These are phyloP conservation scores for Auriscalpium vulgare DNA, from an alignment of 768 basidiomycete genomes.

Conservation along the genomic window DNA sequence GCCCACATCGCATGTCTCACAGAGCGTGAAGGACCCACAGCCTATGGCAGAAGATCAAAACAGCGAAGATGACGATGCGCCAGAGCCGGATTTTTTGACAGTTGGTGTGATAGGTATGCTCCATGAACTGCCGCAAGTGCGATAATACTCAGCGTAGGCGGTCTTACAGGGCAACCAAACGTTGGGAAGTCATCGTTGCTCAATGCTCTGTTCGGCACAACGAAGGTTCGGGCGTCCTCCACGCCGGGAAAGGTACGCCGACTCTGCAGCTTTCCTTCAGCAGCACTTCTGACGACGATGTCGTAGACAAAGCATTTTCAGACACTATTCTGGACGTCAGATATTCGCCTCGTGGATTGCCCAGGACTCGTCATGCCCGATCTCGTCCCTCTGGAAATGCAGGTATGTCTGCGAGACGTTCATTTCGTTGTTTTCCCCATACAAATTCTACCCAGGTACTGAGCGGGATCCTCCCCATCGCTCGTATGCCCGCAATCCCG, in stretches of 20 bases:
- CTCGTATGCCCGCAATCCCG: conserved; percentile 76
- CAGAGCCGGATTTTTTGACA: conserved; percentile 55
- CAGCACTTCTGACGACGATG: neutral
- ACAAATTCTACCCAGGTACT: conserved; percentile 40
- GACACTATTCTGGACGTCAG: conserved; percentile 81
- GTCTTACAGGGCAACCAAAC: conserved; percentile 74
- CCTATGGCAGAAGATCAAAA: conserved; percentile 1
- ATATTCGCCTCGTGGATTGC: conserved; percentile 89
- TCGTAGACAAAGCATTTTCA: conserved; percentile 89
- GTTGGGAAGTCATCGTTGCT: conserved; percentile 91
- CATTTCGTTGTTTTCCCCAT: conserved; percentile 4
- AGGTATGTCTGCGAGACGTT: conserved; percentile 33
- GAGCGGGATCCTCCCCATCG: conserved; percentile 67
- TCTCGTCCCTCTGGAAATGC: conserved; percentile 73
- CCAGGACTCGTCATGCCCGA: conserved; percentile 92
- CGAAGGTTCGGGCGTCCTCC: conserved; percentile 72
- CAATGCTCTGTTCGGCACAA: conserved; percentile 81
- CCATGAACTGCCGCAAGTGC: neutral
- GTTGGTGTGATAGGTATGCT: conserved; percentile 69
- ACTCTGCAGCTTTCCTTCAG: neutral
- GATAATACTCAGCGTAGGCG: neutral
- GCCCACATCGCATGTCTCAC: conserved; percentile 21
- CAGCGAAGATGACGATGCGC: conserved; percentile 14
- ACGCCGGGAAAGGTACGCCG: conserved; percentile 74
- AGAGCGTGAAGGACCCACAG: conserved; percentile 5